Evolutionary conservation across 768 basidiomycete genomes (phyloP), one percentile per base, ranked within the genome.

Genomic region (Lactarius pseudohatsudake): DNA sequence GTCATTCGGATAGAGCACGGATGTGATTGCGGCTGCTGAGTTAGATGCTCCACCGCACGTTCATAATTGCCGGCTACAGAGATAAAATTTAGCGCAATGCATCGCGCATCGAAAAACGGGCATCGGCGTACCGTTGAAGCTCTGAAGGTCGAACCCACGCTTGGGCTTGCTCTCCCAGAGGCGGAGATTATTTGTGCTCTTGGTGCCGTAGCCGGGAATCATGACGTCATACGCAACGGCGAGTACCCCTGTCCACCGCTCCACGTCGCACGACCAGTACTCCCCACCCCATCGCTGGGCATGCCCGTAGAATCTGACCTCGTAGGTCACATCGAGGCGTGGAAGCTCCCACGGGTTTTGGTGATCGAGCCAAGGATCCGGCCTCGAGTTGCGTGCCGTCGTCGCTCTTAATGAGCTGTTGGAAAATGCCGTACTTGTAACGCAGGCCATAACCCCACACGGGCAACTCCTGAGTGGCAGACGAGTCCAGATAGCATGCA

Each of bases 361-460:
- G 71, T 90, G 80, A 40, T 92, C 89, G 54, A 96, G 80, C 95
- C 94, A 96, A 64, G 94, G 94, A 76, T 96, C 94, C 2, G 94
- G 93, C 93, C 79, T 94, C 92, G 2, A 93, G 85, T 73, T 94
- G 92, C 41, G 75, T 71, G 54, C 89, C 82, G 15, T 92, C 92
- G 64, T 90, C 86, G 0, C 89, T 89, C 18, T 87, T 89, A 74
- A 98, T 93, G 67, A 94, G 84, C 77, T 91, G 87, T 78, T 95
- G 90, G 85, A 99, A 98, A 79, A 98, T 97, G 62, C 95, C 95
- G 72, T 94, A 96, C 75, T 92, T 88, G 83, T 94, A 96, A 54
- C 95, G 81, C 65, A 97, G 77, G 53, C 95, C 95, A 72, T 98
- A 98, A 55, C 96, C 96, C 94, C 95, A 98, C 28, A 93, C 85